Percentiles rank a stretch among this genome's conserved stretches.
phyloP scores from a whole-genome alignment of 1,284 basidiomycete genomes.

The Fomitopsis palustris region DNA sequence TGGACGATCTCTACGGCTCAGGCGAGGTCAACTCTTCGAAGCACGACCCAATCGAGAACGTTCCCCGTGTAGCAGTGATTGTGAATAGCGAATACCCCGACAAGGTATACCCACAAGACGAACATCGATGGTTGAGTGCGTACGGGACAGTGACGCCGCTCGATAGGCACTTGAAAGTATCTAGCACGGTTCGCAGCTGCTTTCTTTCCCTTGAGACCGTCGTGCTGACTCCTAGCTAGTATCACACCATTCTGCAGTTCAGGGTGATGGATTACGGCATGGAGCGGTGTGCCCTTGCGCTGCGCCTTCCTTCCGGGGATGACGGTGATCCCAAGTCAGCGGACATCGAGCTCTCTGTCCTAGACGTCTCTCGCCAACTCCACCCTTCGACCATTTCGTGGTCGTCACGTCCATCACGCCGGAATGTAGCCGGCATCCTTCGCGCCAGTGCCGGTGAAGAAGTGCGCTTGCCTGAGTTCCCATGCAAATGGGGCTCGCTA shows the following conservation, averaged over 20 bases:
- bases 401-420: constrained; percentile 9
- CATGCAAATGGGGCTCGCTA: constrained; percentile 10
- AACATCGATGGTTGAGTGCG: neutral
- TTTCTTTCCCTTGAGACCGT: neutral
- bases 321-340: neutral
- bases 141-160: constrained; percentile 4
- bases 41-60: constrained; percentile 5
- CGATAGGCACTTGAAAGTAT: constrained; percentile 3
- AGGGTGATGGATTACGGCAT: constrained; percentile 6
- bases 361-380: constrained; percentile 4
- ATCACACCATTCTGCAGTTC: constrained; percentile 8
- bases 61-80: neutral
- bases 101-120: constrained; percentile 5
- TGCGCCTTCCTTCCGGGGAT: neutral
- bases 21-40: neutral
- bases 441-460: neutral
- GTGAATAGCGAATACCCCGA: constrained; percentile 3
- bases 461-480: constrained; percentile 5
- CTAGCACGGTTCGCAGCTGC: neutral
- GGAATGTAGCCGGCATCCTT: constrained; percentile 2
- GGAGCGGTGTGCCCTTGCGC: constrained; percentile 7
- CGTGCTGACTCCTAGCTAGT: neutral
- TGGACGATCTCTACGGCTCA: constrained; percentile 5
- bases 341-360: constrained; percentile 9
- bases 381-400: constrained; percentile 9